Percentiles rank a stretch among this genome's conserved stretches.
These are phyloP conservation scores for Aspergillus sergii DNA, from an alignment of 2,329 filamentous ascomycete species.

Conservation along the genomic window DNA sequence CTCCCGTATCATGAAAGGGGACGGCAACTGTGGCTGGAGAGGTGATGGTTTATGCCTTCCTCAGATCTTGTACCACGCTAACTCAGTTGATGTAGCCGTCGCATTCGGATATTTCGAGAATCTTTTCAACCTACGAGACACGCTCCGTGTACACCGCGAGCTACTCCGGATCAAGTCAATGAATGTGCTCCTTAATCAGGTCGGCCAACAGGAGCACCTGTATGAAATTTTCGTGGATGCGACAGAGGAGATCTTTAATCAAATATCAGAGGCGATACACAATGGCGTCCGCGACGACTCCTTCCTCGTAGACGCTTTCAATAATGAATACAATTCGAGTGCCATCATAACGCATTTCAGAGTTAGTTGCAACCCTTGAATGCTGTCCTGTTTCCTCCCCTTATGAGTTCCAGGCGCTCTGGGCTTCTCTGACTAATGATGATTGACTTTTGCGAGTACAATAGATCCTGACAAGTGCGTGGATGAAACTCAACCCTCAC, in stretches of 20 bases:
- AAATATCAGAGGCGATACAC: constrained; percentile 62
- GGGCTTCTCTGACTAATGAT: constrained; percentile 21
- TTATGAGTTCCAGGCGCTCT: constrained; percentile 2
- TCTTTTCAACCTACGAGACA: constrained; percentile 69
- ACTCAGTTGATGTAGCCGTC: constrained; percentile 63
- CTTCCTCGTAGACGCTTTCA: constrained; percentile 71
- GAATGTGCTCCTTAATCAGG: constrained; percentile 68
- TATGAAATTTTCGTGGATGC: constrained; percentile 84
- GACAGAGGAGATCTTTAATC: constrained; percentile 67
- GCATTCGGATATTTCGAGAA: constrained; percentile 93
- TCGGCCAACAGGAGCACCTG: constrained; percentile 69
- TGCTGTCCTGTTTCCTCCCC: not conserved
- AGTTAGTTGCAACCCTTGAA: constrained; percentile 44
- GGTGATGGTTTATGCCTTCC: constrained; percentile 63
- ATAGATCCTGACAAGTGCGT: constrained; percentile 79
- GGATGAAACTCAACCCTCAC: constrained; percentile 73
- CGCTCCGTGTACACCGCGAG: constrained; percentile 68
- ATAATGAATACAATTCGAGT: constrained; percentile 67
- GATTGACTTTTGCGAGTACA: constrained; percentile 13
- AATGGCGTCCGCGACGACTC: constrained; percentile 58
- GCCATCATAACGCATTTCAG: constrained; percentile 82
- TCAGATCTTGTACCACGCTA: constrained; percentile 11
- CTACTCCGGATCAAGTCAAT: constrained; percentile 71
- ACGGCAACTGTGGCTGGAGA: constrained; percentile 97
- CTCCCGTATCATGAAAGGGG: constrained; percentile 84